Evolutionary conservation across 306 rosid species (phyloP), one percentile per base, ranked within the genome.

Genomic region (Vigna reflexopilosa): DNA sequence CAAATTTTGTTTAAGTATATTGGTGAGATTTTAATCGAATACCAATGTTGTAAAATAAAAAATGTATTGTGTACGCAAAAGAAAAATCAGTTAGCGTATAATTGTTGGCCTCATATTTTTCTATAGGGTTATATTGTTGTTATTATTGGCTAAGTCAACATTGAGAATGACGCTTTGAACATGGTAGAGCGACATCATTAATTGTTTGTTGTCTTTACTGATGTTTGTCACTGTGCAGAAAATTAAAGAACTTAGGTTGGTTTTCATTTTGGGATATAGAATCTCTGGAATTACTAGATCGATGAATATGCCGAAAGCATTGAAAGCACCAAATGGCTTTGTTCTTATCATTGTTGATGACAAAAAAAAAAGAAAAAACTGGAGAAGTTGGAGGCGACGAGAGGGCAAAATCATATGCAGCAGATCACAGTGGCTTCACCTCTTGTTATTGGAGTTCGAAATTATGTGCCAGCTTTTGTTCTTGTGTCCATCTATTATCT

Each of bases 111-210:
- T 67, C 26, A 55, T 69, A 26, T 16, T 44, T 42, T 67, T 20
- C 12, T 42, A 42, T 42, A 9, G 2, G 10, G 10, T 42, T 42
- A 42, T 58, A 24, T 64, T 3, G 2, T 62, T 4, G 6, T 15
- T 54, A 40, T 45, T 57, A 64, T 64, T 38, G 12, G 19, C 20
- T 12, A 11, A 26, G 57, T 61, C 56, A 49, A 71, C 72, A 20
- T 62, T 16, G 77, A 70, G 77, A 71, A 49, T 71, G 65, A 79
- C 72, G 36, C 36, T 45, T 47, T 68, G 51, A 55, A 20, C 28
- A 55, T 55, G 20, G 58, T 13, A 1, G 47, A 47, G 57, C 57
- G 14, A 24, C 11, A 5, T 4, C 57, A n/a, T 44, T 45, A 16
- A 9, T 44, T 74, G 14, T 26, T 55, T 2, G 4, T 73, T 14